Evolutionary conservation across 148 eudicot species (phyloP), one percentile per base, ranked within the genome.

Genomic region (Vaccinium macrocarpon): DNA sequence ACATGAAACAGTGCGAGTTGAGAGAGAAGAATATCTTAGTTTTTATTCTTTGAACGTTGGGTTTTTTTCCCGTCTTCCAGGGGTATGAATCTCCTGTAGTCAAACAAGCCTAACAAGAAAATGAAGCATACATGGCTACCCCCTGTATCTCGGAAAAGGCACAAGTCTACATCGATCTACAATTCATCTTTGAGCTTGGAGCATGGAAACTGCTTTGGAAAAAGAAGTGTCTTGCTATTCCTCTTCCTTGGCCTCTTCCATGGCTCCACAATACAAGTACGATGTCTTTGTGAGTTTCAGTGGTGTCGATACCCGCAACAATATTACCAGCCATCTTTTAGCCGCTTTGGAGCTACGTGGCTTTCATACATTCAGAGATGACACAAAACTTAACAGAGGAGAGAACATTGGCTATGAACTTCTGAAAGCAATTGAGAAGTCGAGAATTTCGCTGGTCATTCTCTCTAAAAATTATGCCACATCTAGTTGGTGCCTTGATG

Each of bases 281-380:
- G 80, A 77, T 8, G 61, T 77, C 38, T 77, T 51, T 59, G 51
- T 77, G 59, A 50, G 59, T 77, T 77, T 77, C 59, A 77, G 61
- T 32, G 59, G 80, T 8, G 21, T 77, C 0, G 80, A 77, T 77
- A 77, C 59, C 46, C 46, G 46, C 46, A 42, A 42, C 46, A 42
- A 42, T 42, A 42, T 42, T 42, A 42, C 46, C 46, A 42, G 46
- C 46, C 46, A 42, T 42, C 46, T 42, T 42, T 42, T 42, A 42
- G 46, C 46, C 46, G 46, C 46, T 42, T 42, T 42, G 46, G 46
- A 42, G 46, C 46, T 5, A 42, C 4, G 46, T 42, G 46, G 46
- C 46, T 42, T 42, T 0, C 46, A 42, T 42, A 4, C 46, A 42
- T 42, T 42, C 46, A 42, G 46, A 42, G 46, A 42, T 42, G 46